Evolutionary conservation across 2,329 filamentous ascomycete genomes (phyloP).

Genomic region (Talaromyces sp.): DNA sequence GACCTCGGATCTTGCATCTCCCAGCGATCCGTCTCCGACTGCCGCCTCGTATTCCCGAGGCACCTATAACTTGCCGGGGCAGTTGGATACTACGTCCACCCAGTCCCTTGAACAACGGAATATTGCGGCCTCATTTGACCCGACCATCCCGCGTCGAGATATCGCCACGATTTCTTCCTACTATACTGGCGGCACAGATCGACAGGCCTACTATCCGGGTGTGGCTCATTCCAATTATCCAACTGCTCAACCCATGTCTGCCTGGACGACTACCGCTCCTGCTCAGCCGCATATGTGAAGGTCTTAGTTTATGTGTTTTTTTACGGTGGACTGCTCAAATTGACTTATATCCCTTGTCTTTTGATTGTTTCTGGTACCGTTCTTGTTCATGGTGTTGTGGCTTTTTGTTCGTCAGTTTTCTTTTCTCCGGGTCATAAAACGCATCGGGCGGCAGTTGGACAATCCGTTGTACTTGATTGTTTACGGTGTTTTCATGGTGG

Average conservation of each 20-base stretch:
- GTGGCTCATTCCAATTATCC: constrained; percentile 28
- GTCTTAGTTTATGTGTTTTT: not conserved
- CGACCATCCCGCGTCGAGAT: constrained; percentile 29
- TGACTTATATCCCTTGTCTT: not conserved
- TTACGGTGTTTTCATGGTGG: not conserved
- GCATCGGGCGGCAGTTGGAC: not conserved
- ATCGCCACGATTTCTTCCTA: constrained; percentile 27
- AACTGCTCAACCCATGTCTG: constrained; percentile 23
- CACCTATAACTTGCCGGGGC: constrained; percentile 31
- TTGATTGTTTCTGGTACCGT: not conserved
- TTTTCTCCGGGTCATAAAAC: not conserved
- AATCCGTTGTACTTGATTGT: not conserved
- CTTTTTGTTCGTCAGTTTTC: not conserved
- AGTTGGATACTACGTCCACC: constrained; percentile 24
- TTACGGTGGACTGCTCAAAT: not conserved
- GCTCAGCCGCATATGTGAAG: constrained; percentile 33
- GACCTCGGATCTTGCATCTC: constrained; percentile 31
- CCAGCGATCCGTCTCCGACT: constrained; percentile 31
- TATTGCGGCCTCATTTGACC: constrained; percentile 24
- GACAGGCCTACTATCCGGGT: constrained; percentile 29
- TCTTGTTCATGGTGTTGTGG: not conserved
- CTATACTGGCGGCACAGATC: constrained; percentile 28
- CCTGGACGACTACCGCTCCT: constrained; percentile 33
- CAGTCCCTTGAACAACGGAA: constrained; percentile 27
- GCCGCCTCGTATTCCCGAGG: constrained; percentile 30